These are phyloP conservation scores for Stereocaulon alpinum DNA, from an alignment of 495 filamentous ascomycete genomes.

Conservation along the genomic window DNA sequence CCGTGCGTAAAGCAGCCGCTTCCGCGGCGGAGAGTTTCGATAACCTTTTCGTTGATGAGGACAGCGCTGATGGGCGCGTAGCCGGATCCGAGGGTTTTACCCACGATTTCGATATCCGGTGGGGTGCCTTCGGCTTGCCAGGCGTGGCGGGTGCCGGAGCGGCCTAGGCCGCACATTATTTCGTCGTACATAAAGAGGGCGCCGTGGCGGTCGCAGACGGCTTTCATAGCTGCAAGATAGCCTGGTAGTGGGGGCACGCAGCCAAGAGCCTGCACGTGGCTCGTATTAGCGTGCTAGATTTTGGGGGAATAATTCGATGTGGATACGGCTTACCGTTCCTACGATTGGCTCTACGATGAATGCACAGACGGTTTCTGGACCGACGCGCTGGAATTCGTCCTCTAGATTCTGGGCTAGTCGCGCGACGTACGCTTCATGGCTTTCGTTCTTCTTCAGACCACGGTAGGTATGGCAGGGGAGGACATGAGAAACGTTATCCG, in stretches of 20 bases:
- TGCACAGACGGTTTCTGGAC: slow-evolving; percentile 60
- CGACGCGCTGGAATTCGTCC: slow-evolving; percentile 55
- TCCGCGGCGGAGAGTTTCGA: slow-evolving; percentile 44
- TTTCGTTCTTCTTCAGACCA: slow-evolving; percentile 36
- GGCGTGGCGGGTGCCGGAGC: slow-evolving; percentile 54
- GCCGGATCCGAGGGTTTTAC: slow-evolving; percentile 56
- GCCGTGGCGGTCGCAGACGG: slow-evolving; percentile 53
- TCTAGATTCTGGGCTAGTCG: slow-evolving; percentile 49
- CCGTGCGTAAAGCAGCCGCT: slow-evolving; percentile 45
- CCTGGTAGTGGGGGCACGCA: slow-evolving; percentile 52
- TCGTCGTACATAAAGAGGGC: slow-evolving; percentile 65
- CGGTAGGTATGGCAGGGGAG: slow-evolving; percentile 59
- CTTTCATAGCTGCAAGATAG: slow-evolving; percentile 53
- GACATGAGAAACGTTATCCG: slow-evolving; percentile 49
- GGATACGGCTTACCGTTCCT: slow-evolving; percentile 31
- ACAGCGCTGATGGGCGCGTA: slow-evolving; percentile 53
- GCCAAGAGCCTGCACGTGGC: slow-evolving; percentile 31
- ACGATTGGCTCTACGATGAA: slow-evolving; percentile 64
- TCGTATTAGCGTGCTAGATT: too few species aligned
- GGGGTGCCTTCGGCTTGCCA: slow-evolving; percentile 54
- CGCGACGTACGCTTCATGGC: slow-evolving; percentile 32
- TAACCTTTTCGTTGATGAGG: slow-evolving; percentile 42
- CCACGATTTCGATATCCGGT: slow-evolving; percentile 58
- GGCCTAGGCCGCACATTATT: slow-evolving; percentile 70
- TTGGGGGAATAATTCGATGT: too few species aligned